phyloP scores from a whole-genome alignment of 495 filamentous ascomycete genomes.

The Lichina pygmaea region DNA sequence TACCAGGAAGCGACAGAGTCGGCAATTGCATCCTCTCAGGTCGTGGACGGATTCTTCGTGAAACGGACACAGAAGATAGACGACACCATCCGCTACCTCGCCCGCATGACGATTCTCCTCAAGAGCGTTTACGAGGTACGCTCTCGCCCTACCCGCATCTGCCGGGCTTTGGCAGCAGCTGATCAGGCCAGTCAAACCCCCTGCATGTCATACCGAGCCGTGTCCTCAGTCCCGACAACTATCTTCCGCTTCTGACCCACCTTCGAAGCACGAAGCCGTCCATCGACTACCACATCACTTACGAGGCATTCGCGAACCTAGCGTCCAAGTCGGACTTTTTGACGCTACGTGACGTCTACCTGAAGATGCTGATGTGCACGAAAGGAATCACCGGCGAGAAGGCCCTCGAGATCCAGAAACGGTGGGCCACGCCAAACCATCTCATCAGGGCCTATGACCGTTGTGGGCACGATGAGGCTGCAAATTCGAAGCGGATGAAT shows the following conservation, averaged over 20 bases:
- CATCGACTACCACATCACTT: constrained; percentile 24
- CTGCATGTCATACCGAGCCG: constrained; percentile 34
- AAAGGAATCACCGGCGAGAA: constrained; percentile 56
- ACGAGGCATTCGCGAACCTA: constrained; percentile 41
- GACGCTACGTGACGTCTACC: constrained; percentile 44
- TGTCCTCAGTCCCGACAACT: constrained; percentile 39
- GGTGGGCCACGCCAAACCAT: constrained; percentile 44
- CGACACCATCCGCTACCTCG: constrained; percentile 56
- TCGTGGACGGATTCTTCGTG: constrained; percentile 60
- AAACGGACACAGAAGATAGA: constrained; percentile 54
- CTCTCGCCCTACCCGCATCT: constrained; percentile 7
- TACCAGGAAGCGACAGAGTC: constrained; percentile 40
- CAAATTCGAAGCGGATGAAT: constrained; percentile 16
- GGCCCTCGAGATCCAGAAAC: constrained; percentile 50
- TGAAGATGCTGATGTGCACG: constrained; percentile 78
- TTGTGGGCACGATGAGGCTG: constrained; percentile 17
- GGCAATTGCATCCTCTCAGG: constrained; percentile 55
- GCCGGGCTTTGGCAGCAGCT: not conserved
- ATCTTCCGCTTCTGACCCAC: constrained; percentile 33
- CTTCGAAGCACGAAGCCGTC: constrained; percentile 13
- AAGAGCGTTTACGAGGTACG: constrained; percentile 33
- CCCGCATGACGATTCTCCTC: constrained; percentile 44
- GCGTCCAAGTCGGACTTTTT: constrained; percentile 48
- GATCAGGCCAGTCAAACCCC: constrained; percentile 6
- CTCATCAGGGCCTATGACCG: constrained; percentile 40